These are phyloP conservation scores for Trichosporon asahii DNA, from an alignment of 1,284 basidiomycete species.

Conservation along the genomic window DNA sequence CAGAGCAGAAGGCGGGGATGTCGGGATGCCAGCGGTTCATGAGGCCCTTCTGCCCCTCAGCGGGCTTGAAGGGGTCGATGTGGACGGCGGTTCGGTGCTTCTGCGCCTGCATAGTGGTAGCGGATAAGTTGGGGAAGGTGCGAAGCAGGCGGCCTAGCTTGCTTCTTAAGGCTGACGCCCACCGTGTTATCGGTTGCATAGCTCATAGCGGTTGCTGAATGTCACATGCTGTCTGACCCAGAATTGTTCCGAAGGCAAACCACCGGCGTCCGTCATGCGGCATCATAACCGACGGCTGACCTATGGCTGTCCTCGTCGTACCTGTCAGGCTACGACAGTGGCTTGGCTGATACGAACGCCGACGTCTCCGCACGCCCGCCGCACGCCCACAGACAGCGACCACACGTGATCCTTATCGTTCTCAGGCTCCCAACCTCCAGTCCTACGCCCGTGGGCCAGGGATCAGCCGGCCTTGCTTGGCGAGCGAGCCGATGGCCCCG, in stretches of 20 bases:
- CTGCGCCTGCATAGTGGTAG: not conserved
- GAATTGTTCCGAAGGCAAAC: not conserved
- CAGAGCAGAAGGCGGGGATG: conserved; percentile 21
- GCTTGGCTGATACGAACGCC: not conserved
- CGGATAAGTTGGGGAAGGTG: not conserved
- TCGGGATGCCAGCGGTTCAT: conserved; percentile 22
- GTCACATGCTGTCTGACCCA: not conserved
- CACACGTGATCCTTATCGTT: conserved; percentile 3
- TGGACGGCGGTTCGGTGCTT: conserved; percentile 13
- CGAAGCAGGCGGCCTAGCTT: not conserved
- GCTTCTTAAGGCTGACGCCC: not conserved
- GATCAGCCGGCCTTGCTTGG: not conserved
- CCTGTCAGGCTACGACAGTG: not conserved
- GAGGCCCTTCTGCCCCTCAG: conserved; percentile 13
- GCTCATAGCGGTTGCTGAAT: not conserved
- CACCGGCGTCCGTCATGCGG: not conserved
- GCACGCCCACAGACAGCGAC: not conserved
- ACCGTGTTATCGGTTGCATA: not conserved
- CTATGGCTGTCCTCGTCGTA: not conserved
- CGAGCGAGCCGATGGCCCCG: not conserved
- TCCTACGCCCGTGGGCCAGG: not conserved
- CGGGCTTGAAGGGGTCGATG: conserved; percentile 17
- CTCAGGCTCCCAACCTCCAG: not conserved
- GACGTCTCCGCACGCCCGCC: not conserved
- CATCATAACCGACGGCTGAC: not conserved